Evolutionary conservation across 139 green algal species (phyloP).

Genomic region (Picochlorum sp.): DNA sequence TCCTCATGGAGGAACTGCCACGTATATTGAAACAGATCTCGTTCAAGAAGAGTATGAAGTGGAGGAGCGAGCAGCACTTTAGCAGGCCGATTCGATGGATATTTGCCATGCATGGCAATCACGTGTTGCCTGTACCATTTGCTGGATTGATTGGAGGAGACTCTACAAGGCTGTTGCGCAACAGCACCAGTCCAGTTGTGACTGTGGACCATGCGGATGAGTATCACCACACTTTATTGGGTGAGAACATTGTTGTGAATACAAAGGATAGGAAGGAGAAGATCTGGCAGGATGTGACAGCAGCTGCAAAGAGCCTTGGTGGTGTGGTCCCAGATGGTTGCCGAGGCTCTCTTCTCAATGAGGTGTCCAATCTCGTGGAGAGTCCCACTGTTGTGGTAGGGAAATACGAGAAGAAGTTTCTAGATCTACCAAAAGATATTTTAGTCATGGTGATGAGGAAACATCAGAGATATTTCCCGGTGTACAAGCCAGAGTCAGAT

Average conservation of each 20-base stretch:
- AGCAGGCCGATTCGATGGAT: slow-evolving; percentile 90
- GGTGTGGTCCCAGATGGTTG: slow-evolving; percentile 50
- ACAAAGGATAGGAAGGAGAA: slow-evolving; percentile 33
- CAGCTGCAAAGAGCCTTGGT: slow-evolving; percentile 27
- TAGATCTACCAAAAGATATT: slow-evolving; percentile 86
- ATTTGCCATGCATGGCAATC: slow-evolving; percentile 80
- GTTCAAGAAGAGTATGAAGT: slow-evolving; percentile 93
- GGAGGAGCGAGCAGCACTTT: slow-evolving; percentile 60
- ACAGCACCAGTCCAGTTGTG: slow-evolving; percentile 18
- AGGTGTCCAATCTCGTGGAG: slow-evolving; percentile 90
- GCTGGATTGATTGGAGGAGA: slow-evolving; percentile 31
- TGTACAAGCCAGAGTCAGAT: slow-evolving; percentile 45
- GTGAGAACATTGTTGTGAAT: slow-evolving; percentile 51
- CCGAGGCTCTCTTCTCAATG: slow-evolving; percentile 54
- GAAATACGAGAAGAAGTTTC: slow-evolving; percentile 72
- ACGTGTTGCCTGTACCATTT: slow-evolving; percentile 58
- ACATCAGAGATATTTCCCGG: slow-evolving; percentile 99
- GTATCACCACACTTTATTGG: slow-evolving; percentile 51
- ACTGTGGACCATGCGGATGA: slow-evolving; percentile 39
- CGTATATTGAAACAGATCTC: slow-evolving; percentile 53
- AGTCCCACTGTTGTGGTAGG: slow-evolving; percentile 73
- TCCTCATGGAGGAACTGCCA: slow-evolving; percentile 70
- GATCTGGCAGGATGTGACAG: slow-evolving; percentile 63
- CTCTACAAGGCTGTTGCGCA: slow-evolving; percentile 62
- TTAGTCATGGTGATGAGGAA: slow-evolving; percentile 98